A percentile compares a stretch with the other conserved stretches of the same genome.
phyloP scores from a whole-genome alignment of 352 stramenopile species.

The Phytophthora sp. region DNA sequence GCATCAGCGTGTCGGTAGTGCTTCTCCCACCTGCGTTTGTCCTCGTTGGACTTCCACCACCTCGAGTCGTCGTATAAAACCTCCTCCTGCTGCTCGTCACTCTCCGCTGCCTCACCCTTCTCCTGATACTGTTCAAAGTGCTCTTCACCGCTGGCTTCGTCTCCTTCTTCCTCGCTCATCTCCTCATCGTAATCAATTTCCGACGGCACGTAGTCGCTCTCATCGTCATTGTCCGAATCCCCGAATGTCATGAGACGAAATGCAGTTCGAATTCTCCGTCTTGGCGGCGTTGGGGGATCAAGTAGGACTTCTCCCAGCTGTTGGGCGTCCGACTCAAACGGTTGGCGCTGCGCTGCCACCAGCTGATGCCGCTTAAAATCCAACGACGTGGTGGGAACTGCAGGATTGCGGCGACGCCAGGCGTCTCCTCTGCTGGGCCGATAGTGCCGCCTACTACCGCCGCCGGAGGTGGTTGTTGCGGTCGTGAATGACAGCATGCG shows the following conservation, averaged over 20 bases:
- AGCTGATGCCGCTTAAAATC: conserved; percentile 24
- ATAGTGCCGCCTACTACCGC: not conserved
- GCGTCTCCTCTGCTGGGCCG: conserved; percentile 20
- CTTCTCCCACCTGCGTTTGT: conserved; percentile 42
- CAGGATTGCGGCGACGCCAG: conserved; percentile 12
- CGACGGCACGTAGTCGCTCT: conserved; percentile 43
- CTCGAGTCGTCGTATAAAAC: conserved; percentile 37
- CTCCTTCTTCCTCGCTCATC: conserved; percentile 29
- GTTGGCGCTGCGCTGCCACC: conserved; percentile 1
- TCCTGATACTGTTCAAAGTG: conserved; percentile 14
- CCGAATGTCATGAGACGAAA: conserved; percentile 31
- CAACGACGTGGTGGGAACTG: not conserved
- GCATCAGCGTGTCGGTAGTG: conserved; percentile 32
- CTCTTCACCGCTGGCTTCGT: conserved; percentile 16
- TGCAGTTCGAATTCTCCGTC: not conserved
- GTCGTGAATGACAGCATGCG: conserved; percentile 32
- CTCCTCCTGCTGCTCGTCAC: conserved; percentile 45
- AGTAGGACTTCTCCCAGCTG: conserved; percentile 4
- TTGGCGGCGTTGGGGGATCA: not conserved
- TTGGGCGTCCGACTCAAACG: conserved; percentile 2
- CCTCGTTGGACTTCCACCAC: conserved; percentile 37
- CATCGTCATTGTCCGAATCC: conserved; percentile 30
- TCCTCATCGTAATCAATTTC: conserved; percentile 23
- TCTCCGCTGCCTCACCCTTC: conserved; percentile 15
- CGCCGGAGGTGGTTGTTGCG: not conserved